A percentile compares a stretch with the other conserved stretches of the same genome.
Evolutionary conservation across 331 rosid species (phyloP).

Genomic region (Quercus tomentella): DNA sequence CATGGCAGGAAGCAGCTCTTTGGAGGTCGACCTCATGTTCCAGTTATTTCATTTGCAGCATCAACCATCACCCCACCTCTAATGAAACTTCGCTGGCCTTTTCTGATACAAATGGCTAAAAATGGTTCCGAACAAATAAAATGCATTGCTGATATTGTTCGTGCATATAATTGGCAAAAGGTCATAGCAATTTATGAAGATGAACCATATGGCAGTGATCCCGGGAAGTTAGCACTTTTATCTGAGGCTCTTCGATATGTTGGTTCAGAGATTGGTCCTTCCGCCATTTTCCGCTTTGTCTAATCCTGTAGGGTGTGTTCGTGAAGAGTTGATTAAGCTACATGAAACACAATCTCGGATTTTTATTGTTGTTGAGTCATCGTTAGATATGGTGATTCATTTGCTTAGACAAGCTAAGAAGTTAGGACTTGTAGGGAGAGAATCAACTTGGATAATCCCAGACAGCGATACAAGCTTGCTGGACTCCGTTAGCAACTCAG

Average conservation of each 20-base stretch:
- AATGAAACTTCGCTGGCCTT: constrained; percentile 45
- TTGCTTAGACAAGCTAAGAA: constrained; percentile 48
- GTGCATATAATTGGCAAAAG: constrained; percentile 41
- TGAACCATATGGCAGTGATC: constrained; percentile 40
- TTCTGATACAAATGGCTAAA: constrained; percentile 40
- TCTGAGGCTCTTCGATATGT: constrained; percentile 46
- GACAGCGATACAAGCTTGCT: constrained; percentile 41
- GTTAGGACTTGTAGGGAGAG: constrained; percentile 37
- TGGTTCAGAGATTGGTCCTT: constrained; percentile 43
- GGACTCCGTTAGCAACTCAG: constrained; percentile 29
- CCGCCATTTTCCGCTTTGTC: constrained; percentile 42
- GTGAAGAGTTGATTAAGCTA: constrained; percentile 32
- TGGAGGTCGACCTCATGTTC: constrained; percentile 34
- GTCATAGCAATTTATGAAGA: constrained; percentile 61
- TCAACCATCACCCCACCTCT: constrained; percentile 36
- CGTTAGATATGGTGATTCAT: constrained; percentile 40
- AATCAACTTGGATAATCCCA: constrained; percentile 59
- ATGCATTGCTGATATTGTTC: constrained; percentile 50
- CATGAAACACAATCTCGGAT: constrained; percentile 34
- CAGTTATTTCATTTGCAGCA: constrained; percentile 51
- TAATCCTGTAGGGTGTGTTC: constrained; percentile 22
- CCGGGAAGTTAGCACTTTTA: constrained; percentile 40
- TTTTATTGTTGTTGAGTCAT: constrained; percentile 55
- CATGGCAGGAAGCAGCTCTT: constrained; percentile 52
- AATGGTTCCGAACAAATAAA: constrained; percentile 24